Percentiles rank a stretch among this genome's conserved stretches.
Evolutionary conservation across 441 rosid species (phyloP).

Genomic region (Viola pubescens): DNA sequence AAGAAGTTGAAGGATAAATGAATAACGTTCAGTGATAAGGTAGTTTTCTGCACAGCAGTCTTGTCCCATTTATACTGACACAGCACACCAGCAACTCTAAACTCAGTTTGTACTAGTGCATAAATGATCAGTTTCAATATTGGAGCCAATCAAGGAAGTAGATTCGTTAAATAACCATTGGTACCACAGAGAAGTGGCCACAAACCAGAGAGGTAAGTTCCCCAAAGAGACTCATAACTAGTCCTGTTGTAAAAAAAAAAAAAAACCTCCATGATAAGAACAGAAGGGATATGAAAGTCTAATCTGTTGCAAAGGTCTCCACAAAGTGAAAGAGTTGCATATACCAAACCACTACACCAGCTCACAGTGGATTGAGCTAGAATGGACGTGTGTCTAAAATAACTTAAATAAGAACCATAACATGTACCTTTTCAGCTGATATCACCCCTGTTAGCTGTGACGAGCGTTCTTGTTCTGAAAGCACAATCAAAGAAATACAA

Average conservation of each 20-base stretch:
- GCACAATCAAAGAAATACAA: constrained; percentile 15
- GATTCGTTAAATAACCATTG: no score
- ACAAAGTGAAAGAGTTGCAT: neutral
- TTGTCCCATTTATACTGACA: no score
- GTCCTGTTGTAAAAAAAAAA: neutral
- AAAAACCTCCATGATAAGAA: neutral
- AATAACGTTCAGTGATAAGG: no score
- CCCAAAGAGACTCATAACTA: no score
- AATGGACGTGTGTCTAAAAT: neutral
- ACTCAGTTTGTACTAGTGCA: no score
- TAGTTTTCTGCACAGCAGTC: no score
- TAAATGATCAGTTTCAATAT: no score
- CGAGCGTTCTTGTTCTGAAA: constrained; percentile 30
- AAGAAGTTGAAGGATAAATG: no score
- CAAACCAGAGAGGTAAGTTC: no score
- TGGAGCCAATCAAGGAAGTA: no score
- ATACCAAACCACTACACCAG: neutral
- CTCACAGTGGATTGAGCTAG: neutral
- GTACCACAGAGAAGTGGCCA: no score
- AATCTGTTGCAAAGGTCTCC: neutral
- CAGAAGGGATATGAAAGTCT: neutral
- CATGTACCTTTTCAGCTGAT: constrained; percentile 34
- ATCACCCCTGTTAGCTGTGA: constrained; percentile 19
- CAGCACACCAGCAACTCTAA: no score
- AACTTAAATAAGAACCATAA: constrained; percentile 1